phyloP scores from a whole-genome alignment of 2,329 filamentous ascomycete genomes.

The Neocatenulostroma microsporum region DNA sequence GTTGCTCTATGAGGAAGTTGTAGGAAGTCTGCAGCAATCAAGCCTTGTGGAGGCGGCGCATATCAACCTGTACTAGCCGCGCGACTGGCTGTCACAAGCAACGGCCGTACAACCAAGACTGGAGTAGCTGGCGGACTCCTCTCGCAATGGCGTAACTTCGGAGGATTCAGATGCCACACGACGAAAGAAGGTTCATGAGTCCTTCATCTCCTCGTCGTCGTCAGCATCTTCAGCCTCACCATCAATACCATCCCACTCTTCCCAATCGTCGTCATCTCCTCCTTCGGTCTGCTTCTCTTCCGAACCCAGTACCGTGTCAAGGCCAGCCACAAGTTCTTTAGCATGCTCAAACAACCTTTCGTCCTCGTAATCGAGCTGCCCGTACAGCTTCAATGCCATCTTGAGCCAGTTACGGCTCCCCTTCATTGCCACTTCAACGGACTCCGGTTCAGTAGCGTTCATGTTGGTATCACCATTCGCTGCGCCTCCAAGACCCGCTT shows the following conservation, averaged over 20 bases:
- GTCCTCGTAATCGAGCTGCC: conserved; percentile 74
- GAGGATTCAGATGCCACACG: background rate
- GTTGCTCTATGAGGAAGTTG: conserved; percentile 4
- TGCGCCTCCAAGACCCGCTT: conserved; percentile 30
- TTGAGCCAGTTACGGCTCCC: conserved; percentile 76
- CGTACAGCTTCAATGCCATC: conserved; percentile 72
- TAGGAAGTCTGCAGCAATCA: conserved; percentile 1
- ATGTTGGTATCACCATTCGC: conserved; percentile 11
- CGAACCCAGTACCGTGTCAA: conserved; percentile 39
- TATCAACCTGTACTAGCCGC: no score
- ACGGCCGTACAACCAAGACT: conserved; percentile 1
- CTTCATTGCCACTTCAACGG: conserved; percentile 54
- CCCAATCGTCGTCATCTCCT: conserved; percentile 31
- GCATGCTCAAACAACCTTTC: conserved; percentile 69
- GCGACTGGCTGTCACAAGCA: no score
- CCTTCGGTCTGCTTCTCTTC: conserved; percentile 37
- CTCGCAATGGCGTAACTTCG: conserved; percentile 4
- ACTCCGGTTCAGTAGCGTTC: conserved; percentile 28
- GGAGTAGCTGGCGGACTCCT: conserved; percentile 3
- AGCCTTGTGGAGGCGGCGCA: conserved; percentile 4
- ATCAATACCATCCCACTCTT: conserved; percentile 30
- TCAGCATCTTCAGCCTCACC: conserved; percentile 30
- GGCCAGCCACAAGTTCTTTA: conserved; percentile 54
- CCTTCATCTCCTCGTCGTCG: conserved; percentile 27
- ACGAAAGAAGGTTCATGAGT: conserved; percentile 15